These are phyloP conservation scores for Solanum hybrid DNA, from an alignment of 305 asterid genomes.

Conservation along the genomic window DNA sequence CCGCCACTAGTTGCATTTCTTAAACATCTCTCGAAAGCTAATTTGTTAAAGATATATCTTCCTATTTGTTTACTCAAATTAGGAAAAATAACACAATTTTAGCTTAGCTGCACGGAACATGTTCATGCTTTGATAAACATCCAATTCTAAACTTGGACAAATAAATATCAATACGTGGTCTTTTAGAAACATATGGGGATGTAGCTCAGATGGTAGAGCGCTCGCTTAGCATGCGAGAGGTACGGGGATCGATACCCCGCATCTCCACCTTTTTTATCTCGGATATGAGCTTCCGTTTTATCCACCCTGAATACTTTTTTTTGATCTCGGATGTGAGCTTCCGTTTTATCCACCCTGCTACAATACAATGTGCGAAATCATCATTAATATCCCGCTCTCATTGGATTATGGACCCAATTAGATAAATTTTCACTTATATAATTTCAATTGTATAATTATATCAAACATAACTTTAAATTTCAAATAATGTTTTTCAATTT, in stretches of 20 bases:
- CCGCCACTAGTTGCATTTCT: background rate
- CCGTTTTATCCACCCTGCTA: no score
- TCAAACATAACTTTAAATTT: background rate
- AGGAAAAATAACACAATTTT: background rate
- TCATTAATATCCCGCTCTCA: background rate
- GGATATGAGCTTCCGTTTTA: no score
- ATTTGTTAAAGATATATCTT: background rate
- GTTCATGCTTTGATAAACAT: no score
- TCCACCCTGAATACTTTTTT: no score
- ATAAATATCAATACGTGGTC: no score
- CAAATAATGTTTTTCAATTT: no score
- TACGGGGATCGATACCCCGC: slow-evolving; percentile 99
- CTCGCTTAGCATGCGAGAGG: slow-evolving; percentile 99
- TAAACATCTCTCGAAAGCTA: background rate
- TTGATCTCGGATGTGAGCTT: no score
- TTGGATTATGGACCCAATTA: background rate
- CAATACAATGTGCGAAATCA: fast-evolving
- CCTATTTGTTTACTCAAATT: background rate
- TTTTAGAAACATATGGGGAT: slow-evolving; percentile 31
- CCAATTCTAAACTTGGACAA: no score
- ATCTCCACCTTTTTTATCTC: no score
- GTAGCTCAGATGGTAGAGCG: slow-evolving; percentile 99
- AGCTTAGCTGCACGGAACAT: background rate
- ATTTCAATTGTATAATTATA: background rate
- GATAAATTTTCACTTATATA: background rate